Base-by-base conservation (phyloP, 1,139 yeast species). In the Lodderomyces margitis region DNA sequence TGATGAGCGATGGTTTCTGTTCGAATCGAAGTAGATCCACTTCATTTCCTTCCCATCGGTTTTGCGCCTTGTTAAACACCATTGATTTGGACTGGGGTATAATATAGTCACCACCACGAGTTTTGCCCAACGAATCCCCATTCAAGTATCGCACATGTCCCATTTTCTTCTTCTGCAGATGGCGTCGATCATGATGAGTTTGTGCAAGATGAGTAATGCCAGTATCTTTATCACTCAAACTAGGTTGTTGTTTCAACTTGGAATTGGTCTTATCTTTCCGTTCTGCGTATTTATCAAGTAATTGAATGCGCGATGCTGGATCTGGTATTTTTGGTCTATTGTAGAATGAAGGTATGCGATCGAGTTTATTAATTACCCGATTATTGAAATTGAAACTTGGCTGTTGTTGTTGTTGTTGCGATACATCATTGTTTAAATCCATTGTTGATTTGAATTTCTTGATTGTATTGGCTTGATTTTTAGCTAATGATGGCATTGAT, bases 11-110 rank as follows among this genome's bases (percentile, higher is more conserved):
- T 1, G 74, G 73, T 43, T 59, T 64, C 19, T 49, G 55, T 35
- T 77, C 80, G 53, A 80, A 80, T 45, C 70, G 66, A 41, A 72
- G 58, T 40, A 79, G 61, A 34, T 80, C 87, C 16, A 67, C 66
- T 37, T 82, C 85, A 52, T 83, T 83, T 3, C 89, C 89, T 55
- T 82, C 88, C 89, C 89, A 83, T 33, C 63, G 61, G 44, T 69
- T 70, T 27, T 71, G 67, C 12, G 56, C 56, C 4, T 81, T 72
- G 50, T 83, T 80, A 50, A 70, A 81, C 39, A 64, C 70, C 89
- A 82, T 83, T 36, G 57, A 59, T 16, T 49, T 54, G 9, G 49
- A 15, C 14, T 14, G 33, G 14, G 27, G 37, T 50, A 10, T 50
- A 46, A 19, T 14, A 21, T 36, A 15, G 27, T 28, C 14, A 16